Base-by-base conservation (phyloP, 257 asterid species). In the Coffea canephora region DNA sequence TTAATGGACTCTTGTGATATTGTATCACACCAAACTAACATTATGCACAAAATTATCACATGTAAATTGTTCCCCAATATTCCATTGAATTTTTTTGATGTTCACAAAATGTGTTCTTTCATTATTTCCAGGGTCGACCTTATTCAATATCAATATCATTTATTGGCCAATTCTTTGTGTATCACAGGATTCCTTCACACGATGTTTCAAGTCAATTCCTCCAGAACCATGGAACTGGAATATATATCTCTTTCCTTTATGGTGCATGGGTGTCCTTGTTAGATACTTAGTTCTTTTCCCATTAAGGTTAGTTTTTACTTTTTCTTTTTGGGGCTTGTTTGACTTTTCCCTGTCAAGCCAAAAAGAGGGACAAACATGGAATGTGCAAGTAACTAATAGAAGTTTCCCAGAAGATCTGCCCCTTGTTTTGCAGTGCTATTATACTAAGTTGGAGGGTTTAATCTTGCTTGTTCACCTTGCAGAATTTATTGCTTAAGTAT, bases 171-270 rank as follows among this genome's bases (percentile, higher is more conserved):
- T 83, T 8, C 54, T 23, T 71, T 69, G 21, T 72, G 46, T 55
- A 43, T 57, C 46, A 69, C 92, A 96, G 99, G 99, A 96, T 80
- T 92, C 97, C 71, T 96, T 96, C 87, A 94, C 97, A 0, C 87
- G 97, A 87, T 96, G 99, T 89, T 96, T 94, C 89, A 94, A 96
- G 91, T 96, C 98, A 41, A 94, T 90, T 88, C 91, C 98, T 75
- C 97, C 98, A 45, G 97, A 94, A 71, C 98, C 98, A 23, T 94
- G 99, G 98, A 94, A 92, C 86, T 96, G 98, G 99, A 96, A 94
- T 68, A 69, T 87, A 46, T 87, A 96, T 87, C 88, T 96, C 88
- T 96, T 96, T 84, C 99, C 99, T 55, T 81, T 96, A 82, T 94
- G 99, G 99, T 96, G 99, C 83, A 79, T 92, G 85, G 99, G 99